A percentile compares a stretch with the other conserved stretches of the same genome.
Conservation (phyloP, 1,139 yeast genomes). For the Pichia sp. region DNA sequence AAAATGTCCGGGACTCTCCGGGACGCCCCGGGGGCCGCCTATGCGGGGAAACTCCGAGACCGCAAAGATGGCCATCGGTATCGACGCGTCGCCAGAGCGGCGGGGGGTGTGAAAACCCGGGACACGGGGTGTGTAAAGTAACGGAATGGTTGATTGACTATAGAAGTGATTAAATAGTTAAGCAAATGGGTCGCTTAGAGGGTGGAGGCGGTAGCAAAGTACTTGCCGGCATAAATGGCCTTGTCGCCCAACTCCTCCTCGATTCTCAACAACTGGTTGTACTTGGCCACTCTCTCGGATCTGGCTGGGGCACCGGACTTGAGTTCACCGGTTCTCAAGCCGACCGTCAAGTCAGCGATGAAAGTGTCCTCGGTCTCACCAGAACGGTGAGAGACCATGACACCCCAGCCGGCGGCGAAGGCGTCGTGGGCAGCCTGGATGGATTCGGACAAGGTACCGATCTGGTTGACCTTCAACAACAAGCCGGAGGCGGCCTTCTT, state of each 20-base stretch:
- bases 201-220: constrained; percentile 55
- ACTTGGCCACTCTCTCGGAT: constrained; percentile 97
- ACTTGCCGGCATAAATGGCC: constrained; percentile 88
- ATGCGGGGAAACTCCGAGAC: no score
- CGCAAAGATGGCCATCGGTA: no score
- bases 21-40: no score
- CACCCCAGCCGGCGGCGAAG: constrained; percentile 93
- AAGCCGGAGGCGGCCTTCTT: constrained; percentile 91
- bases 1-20: no score
- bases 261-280: constrained; percentile 92
- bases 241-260: constrained; percentile 96
- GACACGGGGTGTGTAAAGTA: no score
- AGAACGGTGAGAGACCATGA: constrained; percentile 96
- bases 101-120: no score
- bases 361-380: constrained; percentile 99
- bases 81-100: no score
- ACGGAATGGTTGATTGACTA: no score
- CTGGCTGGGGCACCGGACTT: constrained; percentile 99
- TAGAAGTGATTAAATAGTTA: neutral
- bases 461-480: constrained; percentile 93
- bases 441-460: constrained; percentile 87
- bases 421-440: constrained; percentile 91
- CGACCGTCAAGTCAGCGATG: constrained; percentile 95
- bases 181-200: neutral
- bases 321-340: constrained; percentile 95